Base-by-base conservation (phyloP, 345 rosid species). In the Acer yangbiense region DNA sequence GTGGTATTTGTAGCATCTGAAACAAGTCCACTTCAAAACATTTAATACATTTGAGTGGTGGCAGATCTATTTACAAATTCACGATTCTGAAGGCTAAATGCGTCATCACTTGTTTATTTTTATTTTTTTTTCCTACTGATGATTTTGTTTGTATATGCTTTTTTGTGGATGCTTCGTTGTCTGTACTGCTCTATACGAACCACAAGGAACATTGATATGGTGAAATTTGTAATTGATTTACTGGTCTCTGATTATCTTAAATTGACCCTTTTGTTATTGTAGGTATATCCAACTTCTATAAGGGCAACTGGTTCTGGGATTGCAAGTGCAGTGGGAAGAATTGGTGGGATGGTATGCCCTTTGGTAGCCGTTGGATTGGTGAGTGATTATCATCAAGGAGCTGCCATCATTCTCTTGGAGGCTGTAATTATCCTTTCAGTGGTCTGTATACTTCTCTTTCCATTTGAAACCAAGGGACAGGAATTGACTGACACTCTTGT, bases 301-400 rank as follows among this genome's bases (percentile, higher is more conserved):
- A 76, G 93, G 73, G 20, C 94, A 78, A 87, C 94, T 2, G 94
- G 92, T 23, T 77, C 82, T 17, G 94, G 94, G 61, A 74, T 84
- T 23, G 92, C 89, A 7, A 87, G 87, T 76, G 78, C 85, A 4
- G 72, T 89, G 68, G 94, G 92, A 68, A 81, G 91, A 82, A 81
- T 90, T 21, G 94, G 94, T 2, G 92, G 94, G 25, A 85, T 89
- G 88, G 25, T 89, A 27, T 81, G 89, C 74, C 94, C 92, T n/a
- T 77, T 89, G 13, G 90, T 87, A n/a, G 88, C 92, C 0, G 87
- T 90, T 27, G 83, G 82, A 67, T 44, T 90, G 55, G 84, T 90
- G 58, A 84, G 75, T 55, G 86, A 84, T 44, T 89, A 91, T 67
- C 94, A 89, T 74, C 92, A 85, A 81, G 73, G 81, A 44, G 86